phyloP scores from a whole-genome alignment of 1,284 basidiomycete species.

The Tylopilus sp. region DNA sequence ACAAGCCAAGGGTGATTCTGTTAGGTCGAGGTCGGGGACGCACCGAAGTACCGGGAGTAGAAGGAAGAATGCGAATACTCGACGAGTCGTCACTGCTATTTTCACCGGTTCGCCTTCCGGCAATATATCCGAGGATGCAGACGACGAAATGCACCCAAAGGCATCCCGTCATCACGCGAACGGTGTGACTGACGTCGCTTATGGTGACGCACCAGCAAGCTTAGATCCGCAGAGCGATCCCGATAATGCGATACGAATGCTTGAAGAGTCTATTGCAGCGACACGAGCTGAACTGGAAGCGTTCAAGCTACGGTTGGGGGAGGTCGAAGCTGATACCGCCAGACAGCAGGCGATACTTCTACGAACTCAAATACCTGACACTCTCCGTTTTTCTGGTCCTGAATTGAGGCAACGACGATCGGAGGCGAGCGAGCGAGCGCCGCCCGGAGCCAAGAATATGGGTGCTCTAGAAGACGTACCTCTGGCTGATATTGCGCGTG shows the following conservation, averaged over 20 bases:
- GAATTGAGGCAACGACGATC: constrained; percentile 2
- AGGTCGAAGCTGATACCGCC: constrained; percentile 23
- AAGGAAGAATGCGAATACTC: constrained; percentile 7
- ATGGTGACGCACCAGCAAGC: neutral
- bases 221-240: constrained; percentile 3
- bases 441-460: neutral
- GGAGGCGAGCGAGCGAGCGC: neutral
- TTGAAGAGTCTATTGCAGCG: constrained; percentile 23
- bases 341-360: constrained; percentile 15
- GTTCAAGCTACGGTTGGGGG: constrained; percentile 27
- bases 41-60: constrained; percentile 6
- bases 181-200: neutral
- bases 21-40: neutral
- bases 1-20: neutral
- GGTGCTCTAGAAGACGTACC: constrained; percentile 1
- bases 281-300: constrained; percentile 27
- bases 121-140: neutral
- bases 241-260: constrained; percentile 10
- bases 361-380: neutral
- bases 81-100: constrained; percentile 32
- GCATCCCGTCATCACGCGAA: neutral
- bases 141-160: neutral
- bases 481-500: constrained; percentile 14
- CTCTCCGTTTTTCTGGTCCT: neutral
- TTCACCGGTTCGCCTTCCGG: constrained; percentile 23